Conservation (phyloP, 495 filamentous ascomycete genomes). For the Penicillium bovifimosum region DNA sequence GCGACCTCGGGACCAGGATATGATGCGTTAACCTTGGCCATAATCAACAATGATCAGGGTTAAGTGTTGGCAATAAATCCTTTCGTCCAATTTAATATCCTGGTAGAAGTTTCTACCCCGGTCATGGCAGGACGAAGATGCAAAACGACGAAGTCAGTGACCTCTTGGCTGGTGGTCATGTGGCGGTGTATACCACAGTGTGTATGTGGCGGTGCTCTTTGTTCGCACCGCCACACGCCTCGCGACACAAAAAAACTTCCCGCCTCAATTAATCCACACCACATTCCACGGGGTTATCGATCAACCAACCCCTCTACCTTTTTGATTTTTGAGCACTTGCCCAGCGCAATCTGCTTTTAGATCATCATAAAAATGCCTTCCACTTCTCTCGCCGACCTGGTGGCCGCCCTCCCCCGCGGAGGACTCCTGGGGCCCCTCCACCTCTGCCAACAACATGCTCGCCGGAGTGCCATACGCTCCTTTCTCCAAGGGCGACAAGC, state of each 20-base stretch:
- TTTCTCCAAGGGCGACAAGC: slow-evolving; percentile 97
- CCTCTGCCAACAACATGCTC: slow-evolving; percentile 75
- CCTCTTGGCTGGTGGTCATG: neutral
- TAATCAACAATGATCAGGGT: too few species aligned
- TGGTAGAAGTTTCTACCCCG: neutral
- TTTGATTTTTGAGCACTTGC: slow-evolving; percentile 14
- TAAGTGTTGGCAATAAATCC: neutral
- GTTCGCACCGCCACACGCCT: slow-evolving; percentile 31
- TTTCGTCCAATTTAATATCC: neutral
- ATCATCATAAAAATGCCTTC: slow-evolving; percentile 43
- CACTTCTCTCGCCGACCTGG: slow-evolving; percentile 53
- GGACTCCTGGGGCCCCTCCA: slow-evolving; percentile 80
- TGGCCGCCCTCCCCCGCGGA: slow-evolving; percentile 57
- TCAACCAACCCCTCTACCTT: slow-evolving; percentile 12
- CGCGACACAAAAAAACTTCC: slow-evolving; percentile 45
- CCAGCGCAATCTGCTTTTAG: slow-evolving; percentile 10
- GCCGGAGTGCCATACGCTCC: slow-evolving; percentile 95
- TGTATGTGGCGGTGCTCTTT: slow-evolving; percentile 30
- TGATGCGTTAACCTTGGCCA: neutral
- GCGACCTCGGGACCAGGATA: neutral
- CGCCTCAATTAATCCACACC: slow-evolving; percentile 27
- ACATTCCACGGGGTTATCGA: slow-evolving; percentile 19
- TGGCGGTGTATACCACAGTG: too few species aligned
- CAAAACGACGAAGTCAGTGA: neutral
- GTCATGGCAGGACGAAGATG: neutral